Evolutionary conservation across 495 filamentous ascomycete genomes (phyloP).

Genomic region (Chaetomium fimeti): DNA sequence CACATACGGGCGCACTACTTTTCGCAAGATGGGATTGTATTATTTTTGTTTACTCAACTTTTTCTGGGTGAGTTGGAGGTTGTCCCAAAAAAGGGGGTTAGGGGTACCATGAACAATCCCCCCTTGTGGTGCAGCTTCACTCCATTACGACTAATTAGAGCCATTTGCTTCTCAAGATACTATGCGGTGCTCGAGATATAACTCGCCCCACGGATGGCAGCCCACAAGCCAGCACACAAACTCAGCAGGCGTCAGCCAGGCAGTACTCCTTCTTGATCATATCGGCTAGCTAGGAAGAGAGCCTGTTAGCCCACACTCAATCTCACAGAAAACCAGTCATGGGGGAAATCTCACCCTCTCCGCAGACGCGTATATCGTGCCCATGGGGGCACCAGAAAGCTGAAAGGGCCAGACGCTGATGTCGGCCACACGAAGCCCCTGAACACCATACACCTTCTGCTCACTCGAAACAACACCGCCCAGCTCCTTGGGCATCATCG

Average conservation of each 20-base stretch:
- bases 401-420: conserved; percentile 44
- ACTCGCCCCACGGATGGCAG: neutral
- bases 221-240: neutral
- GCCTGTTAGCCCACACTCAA: conserved; percentile 7
- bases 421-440: conserved; percentile 43
- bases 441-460: conserved; percentile 50
- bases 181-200: neutral
- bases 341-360: conserved; percentile 45
- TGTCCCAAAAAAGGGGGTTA: neutral
- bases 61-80: neutral
- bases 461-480: conserved; percentile 50
- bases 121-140: neutral
- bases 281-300: conserved; percentile 25
- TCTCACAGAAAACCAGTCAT: neutral
- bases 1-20: neutral
- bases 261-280: conserved; percentile 33
- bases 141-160: neutral
- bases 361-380: conserved; percentile 53
- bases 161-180: neutral
- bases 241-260: conserved; percentile 20
- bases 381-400: conserved; percentile 44
- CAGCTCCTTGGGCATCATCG: conserved; percentile 44
- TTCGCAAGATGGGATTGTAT: neutral
- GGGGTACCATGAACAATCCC: neutral
- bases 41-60: neutral